phyloP scores from a whole-genome alignment of 2,329 filamentous ascomycete species.

The Ceratocystis destructans region DNA sequence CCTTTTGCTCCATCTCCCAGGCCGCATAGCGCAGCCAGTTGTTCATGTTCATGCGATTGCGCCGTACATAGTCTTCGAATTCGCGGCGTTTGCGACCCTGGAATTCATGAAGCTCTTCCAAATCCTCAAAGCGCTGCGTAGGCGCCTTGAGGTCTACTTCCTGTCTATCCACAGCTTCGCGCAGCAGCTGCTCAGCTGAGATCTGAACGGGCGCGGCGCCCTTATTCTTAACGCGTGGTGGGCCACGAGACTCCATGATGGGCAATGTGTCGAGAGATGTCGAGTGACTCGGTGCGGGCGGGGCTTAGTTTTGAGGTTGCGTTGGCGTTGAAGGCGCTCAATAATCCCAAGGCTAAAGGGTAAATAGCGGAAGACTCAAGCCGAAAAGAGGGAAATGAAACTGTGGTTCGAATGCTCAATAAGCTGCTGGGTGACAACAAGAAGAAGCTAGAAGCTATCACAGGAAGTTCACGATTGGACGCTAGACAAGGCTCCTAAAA shows the following conservation, averaged over 20 bases:
- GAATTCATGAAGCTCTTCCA: conserved; percentile 96
- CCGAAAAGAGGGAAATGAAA: neutral
- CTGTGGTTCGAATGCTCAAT: no score
- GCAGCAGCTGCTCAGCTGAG: conserved; percentile 89
- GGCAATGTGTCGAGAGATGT: neutral
- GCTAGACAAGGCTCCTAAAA: neutral
- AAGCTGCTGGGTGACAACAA: no score
- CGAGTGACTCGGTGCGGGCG: neutral
- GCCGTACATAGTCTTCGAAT: conserved; percentile 94
- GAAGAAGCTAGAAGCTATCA: neutral
- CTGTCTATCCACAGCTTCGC: conserved; percentile 93
- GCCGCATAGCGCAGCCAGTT: conserved; percentile 98
- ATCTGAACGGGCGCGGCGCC: conserved; percentile 81
- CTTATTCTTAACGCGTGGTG: conserved; percentile 98
- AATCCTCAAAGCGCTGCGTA: conserved; percentile 85
- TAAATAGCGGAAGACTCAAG: no score
- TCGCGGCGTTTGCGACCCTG: conserved; percentile 92
- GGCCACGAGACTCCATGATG: conserved; percentile 81
- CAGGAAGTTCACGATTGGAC: no score
- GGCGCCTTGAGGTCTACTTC: conserved; percentile 78
- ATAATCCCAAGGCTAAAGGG: neutral
- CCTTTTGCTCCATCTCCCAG: conserved; percentile 97
- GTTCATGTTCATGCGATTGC: conserved; percentile 90
- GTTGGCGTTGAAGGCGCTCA: neutral
- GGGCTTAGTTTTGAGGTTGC: no score